Percentiles rank a stretch among this genome's conserved stretches.
These are phyloP conservation scores for Neurospora sp. DNA, from an alignment of 495 filamentous ascomycete species.

Conservation along the genomic window DNA sequence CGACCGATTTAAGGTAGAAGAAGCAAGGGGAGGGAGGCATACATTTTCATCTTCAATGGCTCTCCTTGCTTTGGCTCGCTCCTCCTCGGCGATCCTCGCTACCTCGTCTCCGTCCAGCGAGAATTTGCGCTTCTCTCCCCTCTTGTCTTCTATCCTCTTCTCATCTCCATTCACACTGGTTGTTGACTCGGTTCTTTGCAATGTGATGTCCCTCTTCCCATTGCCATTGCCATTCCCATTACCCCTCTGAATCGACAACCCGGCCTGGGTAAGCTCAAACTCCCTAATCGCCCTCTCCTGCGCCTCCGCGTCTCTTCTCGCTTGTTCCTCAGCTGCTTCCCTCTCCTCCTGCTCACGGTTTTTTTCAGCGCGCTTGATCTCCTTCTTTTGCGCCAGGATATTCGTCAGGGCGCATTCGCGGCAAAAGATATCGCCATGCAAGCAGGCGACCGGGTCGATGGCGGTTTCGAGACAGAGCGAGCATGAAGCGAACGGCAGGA, in stretches of 20 bases:
- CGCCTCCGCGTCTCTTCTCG: slow-evolving; percentile 48
- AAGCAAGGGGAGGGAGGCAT: neutral
- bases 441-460: slow-evolving; percentile 63
- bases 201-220: slow-evolving; percentile 14
- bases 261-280: slow-evolving; percentile 59
- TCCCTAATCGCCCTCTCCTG: slow-evolving; percentile 46
- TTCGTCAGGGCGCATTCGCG: slow-evolving; percentile 89
- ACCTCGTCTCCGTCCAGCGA: slow-evolving; percentile 77
- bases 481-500: slow-evolving; percentile 87
- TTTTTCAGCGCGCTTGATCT: slow-evolving; percentile 76
- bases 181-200: neutral
- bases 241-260: slow-evolving; percentile 48
- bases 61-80: slow-evolving; percentile 55
- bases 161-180: neutral
- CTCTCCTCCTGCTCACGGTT: slow-evolving; percentile 47
- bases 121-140: slow-evolving; percentile 64
- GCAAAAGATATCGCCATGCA: slow-evolving; percentile 88
- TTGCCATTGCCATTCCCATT: slow-evolving; percentile 20
- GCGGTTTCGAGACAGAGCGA: slow-evolving; percentile 80
- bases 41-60: slow-evolving; percentile 70
- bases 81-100: slow-evolving; percentile 55
- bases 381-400: slow-evolving; percentile 80
- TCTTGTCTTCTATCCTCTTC: slow-evolving; percentile 26
- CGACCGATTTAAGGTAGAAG: neutral
- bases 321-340: slow-evolving; percentile 44